These are phyloP conservation scores for Sporothrix mexicana DNA, from an alignment of 2,329 filamentous ascomycete species.

Conservation along the genomic window DNA sequence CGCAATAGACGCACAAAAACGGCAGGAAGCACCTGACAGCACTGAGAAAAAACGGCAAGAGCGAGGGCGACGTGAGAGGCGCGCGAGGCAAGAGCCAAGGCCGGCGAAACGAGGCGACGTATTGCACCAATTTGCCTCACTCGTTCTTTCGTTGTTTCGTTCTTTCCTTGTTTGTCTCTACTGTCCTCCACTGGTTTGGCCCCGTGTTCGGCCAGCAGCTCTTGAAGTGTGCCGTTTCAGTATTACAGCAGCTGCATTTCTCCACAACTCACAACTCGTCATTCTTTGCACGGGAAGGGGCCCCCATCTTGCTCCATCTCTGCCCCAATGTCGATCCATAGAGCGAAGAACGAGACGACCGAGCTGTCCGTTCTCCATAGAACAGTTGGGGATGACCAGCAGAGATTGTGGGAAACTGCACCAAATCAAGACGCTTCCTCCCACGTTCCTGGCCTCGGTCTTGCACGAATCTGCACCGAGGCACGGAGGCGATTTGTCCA, in stretches of 20 bases:
- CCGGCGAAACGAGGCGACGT: background rate
- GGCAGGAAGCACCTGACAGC: no score
- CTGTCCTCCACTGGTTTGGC: background rate
- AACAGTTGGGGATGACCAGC: conserved; percentile 6
- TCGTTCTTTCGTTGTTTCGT: background rate
- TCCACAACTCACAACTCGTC: conserved; percentile 21
- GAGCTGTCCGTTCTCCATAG: conserved; percentile 21
- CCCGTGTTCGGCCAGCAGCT: conserved; percentile 6
- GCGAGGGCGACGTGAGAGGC: no score
- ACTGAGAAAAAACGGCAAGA: no score
- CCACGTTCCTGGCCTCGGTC: background rate
- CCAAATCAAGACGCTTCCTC: no score
- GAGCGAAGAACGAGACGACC: background rate
- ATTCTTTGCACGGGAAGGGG: background rate
- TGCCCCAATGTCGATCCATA: background rate
- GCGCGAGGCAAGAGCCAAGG: background rate
- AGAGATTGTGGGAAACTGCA: background rate
- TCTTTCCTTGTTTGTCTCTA: background rate
- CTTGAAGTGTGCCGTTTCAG: background rate
- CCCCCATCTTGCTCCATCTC: background rate
- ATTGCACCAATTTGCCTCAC: background rate
- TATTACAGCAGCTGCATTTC: background rate
- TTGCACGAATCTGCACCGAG: background rate
- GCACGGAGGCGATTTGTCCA: conserved; percentile 15
- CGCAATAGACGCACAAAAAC: no score